phyloP scores from a whole-genome alignment of 768 basidiomycete species.

The Pleurotus eryngii region DNA sequence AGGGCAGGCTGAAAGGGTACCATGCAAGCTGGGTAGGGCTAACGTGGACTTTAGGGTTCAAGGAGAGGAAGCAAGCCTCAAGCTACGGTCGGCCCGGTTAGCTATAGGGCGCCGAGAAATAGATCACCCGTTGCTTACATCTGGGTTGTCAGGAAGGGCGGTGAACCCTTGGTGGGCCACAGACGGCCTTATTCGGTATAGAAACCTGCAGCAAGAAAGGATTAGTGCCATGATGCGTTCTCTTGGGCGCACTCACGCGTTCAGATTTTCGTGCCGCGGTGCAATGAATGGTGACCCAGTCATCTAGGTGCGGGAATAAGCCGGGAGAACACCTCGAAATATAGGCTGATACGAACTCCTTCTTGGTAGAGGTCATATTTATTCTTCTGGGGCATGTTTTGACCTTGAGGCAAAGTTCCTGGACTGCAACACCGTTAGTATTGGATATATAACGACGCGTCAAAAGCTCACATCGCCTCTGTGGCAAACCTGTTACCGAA shows the following conservation, averaged over 20 bases:
- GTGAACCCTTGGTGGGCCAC: slow-evolving; percentile 65
- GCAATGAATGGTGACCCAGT: slow-evolving; percentile 60
- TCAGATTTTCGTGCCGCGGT: slow-evolving; percentile 51
- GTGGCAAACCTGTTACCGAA: slow-evolving; percentile 57
- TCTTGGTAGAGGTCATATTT: slow-evolving; percentile 65
- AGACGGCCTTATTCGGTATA: slow-evolving; percentile 67
- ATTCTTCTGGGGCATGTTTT: slow-evolving; percentile 60
- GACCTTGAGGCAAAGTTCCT: slow-evolving; percentile 51
- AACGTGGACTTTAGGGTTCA: slow-evolving; percentile 58
- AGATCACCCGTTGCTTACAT: slow-evolving; percentile 34
- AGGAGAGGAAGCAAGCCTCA: slow-evolving; percentile 58
- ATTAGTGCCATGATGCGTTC: too few relatives aligned
- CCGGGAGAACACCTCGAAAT: background rate
- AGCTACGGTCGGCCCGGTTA: slow-evolving; percentile 31
- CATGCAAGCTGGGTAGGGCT: slow-evolving; percentile 67
- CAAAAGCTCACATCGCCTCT: slow-evolving; percentile 46
- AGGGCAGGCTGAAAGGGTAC: slow-evolving; percentile 57
- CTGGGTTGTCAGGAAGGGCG: slow-evolving; percentile 51
- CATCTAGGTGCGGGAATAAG: slow-evolving; percentile 33
- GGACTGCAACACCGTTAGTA: slow-evolving; percentile 32
- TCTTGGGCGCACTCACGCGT: slow-evolving; percentile 34
- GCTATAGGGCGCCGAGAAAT: background rate
- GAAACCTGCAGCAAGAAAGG: slow-evolving; percentile 36
- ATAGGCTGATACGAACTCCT: slow-evolving; percentile 28
- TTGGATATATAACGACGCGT: too few relatives aligned